Evolutionary conservation across 495 filamentous ascomycete species (phyloP).

Genomic region (Talaromyces borbonicus): DNA sequence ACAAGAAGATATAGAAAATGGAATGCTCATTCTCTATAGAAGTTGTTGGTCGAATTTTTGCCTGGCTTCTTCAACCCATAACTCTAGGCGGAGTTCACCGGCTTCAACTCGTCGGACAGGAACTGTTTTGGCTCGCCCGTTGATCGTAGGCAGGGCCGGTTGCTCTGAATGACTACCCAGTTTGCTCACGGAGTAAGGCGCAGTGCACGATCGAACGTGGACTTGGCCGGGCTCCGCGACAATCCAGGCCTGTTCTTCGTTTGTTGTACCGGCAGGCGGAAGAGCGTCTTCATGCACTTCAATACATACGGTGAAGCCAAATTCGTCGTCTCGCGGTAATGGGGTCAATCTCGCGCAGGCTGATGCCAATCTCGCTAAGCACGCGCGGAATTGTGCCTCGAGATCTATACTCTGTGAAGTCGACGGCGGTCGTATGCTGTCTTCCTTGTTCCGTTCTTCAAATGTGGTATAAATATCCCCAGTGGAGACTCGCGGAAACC

Average conservation of each 20-base stretch:
- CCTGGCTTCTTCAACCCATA: constrained; percentile 48
- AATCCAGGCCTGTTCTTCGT: constrained; percentile 43
- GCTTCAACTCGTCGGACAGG: constrained; percentile 45
- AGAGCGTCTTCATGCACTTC: constrained; percentile 68
- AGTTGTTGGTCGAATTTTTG: constrained; percentile 45
- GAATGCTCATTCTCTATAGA: not conserved
- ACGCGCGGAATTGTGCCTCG: constrained; percentile 63
- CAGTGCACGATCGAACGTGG: constrained; percentile 35
- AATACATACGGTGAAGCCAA: constrained; percentile 79
- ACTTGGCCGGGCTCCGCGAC: constrained; percentile 43
- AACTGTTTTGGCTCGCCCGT: constrained; percentile 40
- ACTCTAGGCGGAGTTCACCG: constrained; percentile 42
- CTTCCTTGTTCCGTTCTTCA: constrained; percentile 33
- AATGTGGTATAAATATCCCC: constrained; percentile 44
- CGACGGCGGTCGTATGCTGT: constrained; percentile 30
- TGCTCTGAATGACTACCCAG: constrained; percentile 25
- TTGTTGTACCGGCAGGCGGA: constrained; percentile 60
- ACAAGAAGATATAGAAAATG: too few relatives aligned
- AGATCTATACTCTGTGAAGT: constrained; percentile 44
- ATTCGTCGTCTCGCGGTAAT: constrained; percentile 56
- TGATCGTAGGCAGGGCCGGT: constrained; percentile 22
- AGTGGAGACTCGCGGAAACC: constrained; percentile 56
- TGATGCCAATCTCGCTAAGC: constrained; percentile 37
- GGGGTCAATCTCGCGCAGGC: constrained; percentile 51
- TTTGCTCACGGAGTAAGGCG: constrained; percentile 37